Conservation (phyloP, 768 basidiomycete species). For the Agrocybe praecox region DNA sequence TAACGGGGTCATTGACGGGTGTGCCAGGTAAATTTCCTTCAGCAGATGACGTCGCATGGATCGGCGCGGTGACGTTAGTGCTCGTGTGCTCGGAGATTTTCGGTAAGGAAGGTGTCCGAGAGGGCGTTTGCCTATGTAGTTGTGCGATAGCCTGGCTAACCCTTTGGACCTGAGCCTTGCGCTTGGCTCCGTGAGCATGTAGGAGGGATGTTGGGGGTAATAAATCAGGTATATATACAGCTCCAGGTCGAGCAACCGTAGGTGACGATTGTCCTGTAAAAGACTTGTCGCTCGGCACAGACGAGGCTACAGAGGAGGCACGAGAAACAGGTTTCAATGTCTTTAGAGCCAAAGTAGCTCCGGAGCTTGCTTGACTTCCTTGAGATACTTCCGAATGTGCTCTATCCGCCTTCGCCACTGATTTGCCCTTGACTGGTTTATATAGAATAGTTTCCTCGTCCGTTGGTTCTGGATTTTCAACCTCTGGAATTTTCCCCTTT, state of each 20-base stretch:
- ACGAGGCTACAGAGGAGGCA: slow-evolving; percentile 54
- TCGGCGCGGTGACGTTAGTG: neutral
- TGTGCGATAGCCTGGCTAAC: neutral
- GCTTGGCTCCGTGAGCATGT: slow-evolving; percentile 37
- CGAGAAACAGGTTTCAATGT: slow-evolving; percentile 40
- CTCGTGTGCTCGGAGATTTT: slow-evolving; percentile 6
- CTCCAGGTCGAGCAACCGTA: slow-evolving; percentile 27
- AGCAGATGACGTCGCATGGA: too few relatives aligned
- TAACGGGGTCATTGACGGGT: too few relatives aligned
- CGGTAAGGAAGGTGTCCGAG: neutral
- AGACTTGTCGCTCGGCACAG: slow-evolving; percentile 26
- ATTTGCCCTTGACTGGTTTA: slow-evolving; percentile 32
- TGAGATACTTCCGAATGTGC: slow-evolving; percentile 4
- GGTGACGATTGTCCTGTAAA: slow-evolving; percentile 28
- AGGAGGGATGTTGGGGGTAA: slow-evolving; percentile 30
- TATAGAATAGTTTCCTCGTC: slow-evolving; percentile 23
- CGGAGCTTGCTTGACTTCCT: slow-evolving; percentile 32
- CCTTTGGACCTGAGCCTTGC: slow-evolving; percentile 10
- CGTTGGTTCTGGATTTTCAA: slow-evolving; percentile 3
- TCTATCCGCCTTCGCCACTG: neutral
- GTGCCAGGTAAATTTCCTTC: too few relatives aligned
- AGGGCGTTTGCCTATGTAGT: neutral
- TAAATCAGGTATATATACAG: slow-evolving; percentile 17
- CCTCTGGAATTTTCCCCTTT: too few relatives aligned
- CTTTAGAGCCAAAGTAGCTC: slow-evolving; percentile 37